Base-by-base conservation (phyloP, 139 green algal genomes). In the Chlamydomonas incerta region DNA sequence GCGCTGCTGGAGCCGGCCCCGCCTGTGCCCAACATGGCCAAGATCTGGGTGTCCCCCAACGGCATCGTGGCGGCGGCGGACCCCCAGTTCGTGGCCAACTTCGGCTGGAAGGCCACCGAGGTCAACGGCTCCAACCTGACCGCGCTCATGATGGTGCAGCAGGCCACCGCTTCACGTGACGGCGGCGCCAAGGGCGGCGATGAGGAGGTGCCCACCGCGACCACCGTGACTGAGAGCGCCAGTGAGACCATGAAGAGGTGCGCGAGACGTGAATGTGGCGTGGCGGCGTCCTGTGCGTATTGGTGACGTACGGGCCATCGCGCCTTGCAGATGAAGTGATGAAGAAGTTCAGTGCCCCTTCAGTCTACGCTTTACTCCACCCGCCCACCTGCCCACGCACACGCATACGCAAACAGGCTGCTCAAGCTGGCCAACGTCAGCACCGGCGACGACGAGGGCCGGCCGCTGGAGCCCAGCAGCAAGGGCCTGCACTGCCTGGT, bases 11-110 rank as follows among this genome's bases (percentile, higher is more conserved):
- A 85, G 65, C 79, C 79, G 1, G 11, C 75, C 31, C 28, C 79
- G 13, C 31, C 66, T 5, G 5, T 4, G 14, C 23, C 14, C 20
- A 31, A 31, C 31, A 23, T 37, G 8, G 69, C 62, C 21, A 68
- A 26, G 20, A 9, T 85, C 26, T 85, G 79, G 79, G 79, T 85
- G 65, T 33, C 66, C 9, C 79, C 60, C 31, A 85, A 75, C 33
- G 79, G 79, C 8, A 75, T 31, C 79, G 29, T 85, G 21, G 35
- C 47, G 1, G 79, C 79, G 2, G 75, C 65, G 33, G 79, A 85
- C 47, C 79, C 79, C 0, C 3, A 34, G 20, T 85, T 85, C 50
- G 66, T 75, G 13, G 79, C 79, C 23, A 69, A 68, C 47, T 76
- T 69, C 10, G 79, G 79, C 63, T 82, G 75, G 75, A 72, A 72